Base-by-base conservation (phyloP, 2,329 filamentous ascomycete species). In the Aspergillus flavus region DNA sequence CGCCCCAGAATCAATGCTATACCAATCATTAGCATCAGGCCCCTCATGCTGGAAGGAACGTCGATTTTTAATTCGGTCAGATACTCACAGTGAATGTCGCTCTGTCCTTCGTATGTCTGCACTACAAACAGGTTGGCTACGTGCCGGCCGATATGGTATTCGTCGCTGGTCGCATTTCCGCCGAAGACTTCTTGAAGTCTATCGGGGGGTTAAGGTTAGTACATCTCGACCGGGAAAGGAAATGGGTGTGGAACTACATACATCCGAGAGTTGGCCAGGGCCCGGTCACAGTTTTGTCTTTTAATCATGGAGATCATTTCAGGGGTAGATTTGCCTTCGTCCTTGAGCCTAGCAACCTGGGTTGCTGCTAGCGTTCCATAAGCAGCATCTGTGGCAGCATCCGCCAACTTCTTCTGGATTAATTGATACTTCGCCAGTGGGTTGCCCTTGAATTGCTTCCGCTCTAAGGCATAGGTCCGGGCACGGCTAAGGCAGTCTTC, bases 251-350 rank as follows among this genome's bases (percentile, higher is more conserved):
- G 12, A n/a, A 26, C 58, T 64, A 79, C 85, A 73, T 80, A 86
- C 75, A 85, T 82, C 68, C 95, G 86, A 23, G 93, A 89, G 69
- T 94, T 93, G 34, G 86, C 82, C 72, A 99, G 82, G 19, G 95
- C 95, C 58, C 90, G 84, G 79, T 99, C 95, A 79, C 95, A 99
- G 80, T 99, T 99, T 82, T 98, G 94, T 69, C 95, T 86, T 86
- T 99, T 99, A 76, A 98, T 89, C 92, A 99, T 90, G 10, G 86
- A 89, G 73, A 99, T 96, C 94, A 98, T 98, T 82, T 99, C 95
- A 7, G 95, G 94, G 3, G 91, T 89, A 28, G 87, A 88, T 78
- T 93, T 92, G 67, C 94, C 94, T 75, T 92, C 89, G 72, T 98
- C 94, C 85, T 97, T 98, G 62, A 98, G 86, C 65, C 94, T 85